Percentiles rank a stretch among this genome's conserved stretches.
phyloP scores from a whole-genome alignment of 2,329 filamentous ascomycete species.

The Epichloe scottii region DNA sequence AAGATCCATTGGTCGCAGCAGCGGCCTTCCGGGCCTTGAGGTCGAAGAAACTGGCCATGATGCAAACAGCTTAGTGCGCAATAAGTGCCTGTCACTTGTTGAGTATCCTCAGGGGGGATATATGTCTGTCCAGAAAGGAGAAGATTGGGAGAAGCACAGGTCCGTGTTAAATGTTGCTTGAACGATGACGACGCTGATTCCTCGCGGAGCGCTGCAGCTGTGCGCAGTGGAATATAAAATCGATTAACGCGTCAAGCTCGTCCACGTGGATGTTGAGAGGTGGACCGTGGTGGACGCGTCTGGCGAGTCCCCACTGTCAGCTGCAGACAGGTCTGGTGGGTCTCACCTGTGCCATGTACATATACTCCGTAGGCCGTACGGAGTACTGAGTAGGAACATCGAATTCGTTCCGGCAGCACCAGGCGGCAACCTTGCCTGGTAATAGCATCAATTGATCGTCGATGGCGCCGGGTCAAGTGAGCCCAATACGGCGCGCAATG shows the following conservation, averaged over 20 bases:
- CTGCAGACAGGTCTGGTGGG: too few relatives aligned
- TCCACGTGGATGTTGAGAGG: too few relatives aligned
- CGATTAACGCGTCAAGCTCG: neutral
- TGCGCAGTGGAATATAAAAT: neutral
- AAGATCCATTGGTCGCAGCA: constrained; percentile 48
- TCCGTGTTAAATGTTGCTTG: neutral
- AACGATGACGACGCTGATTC: too few relatives aligned
- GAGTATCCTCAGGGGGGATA: neutral
- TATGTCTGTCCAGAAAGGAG: neutral
- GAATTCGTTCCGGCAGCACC: too few relatives aligned
- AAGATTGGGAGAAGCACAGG: neutral
- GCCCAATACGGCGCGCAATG: too few relatives aligned
- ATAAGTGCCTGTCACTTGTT: neutral
- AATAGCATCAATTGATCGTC: too few relatives aligned
- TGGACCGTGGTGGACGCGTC: neutral
- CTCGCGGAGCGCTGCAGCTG: too few relatives aligned
- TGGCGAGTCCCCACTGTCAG: neutral
- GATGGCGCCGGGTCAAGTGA: too few relatives aligned
- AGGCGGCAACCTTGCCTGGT: too few relatives aligned
- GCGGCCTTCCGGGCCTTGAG: constrained; percentile 80
- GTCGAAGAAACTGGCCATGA: constrained; percentile 89
- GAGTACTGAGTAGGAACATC: too few relatives aligned
- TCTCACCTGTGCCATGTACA: too few relatives aligned
- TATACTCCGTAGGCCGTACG: too few relatives aligned
- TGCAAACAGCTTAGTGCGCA: neutral